Conservation (phyloP, 352 stramenopile species). For the Pythium volutum region DNA sequence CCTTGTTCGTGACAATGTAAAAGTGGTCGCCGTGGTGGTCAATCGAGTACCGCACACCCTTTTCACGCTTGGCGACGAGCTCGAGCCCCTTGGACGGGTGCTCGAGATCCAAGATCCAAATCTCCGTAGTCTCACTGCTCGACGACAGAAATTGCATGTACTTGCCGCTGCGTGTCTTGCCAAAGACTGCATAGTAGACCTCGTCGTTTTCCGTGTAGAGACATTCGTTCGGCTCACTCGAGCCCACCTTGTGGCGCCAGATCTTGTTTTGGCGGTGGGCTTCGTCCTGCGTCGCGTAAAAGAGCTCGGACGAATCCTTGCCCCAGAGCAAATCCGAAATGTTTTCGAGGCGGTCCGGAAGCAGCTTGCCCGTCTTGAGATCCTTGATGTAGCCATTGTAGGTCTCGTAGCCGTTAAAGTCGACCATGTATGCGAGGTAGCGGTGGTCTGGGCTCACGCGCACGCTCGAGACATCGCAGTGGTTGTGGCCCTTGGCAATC, state of each 20-base stretch:
- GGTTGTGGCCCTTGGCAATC: conserved; percentile 81
- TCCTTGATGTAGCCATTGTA: conserved; percentile 91
- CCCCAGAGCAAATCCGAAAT: conserved; percentile 92
- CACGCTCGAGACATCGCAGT: conserved; percentile 82
- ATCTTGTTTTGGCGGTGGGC: conserved; percentile 93
- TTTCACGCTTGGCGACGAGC: conserved; percentile 61
- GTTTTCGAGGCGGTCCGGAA: conserved; percentile 77
- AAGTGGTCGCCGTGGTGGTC: conserved; percentile 89
- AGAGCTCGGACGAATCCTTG: conserved; percentile 86
- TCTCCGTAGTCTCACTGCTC: conserved; percentile 92
- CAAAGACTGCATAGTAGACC: conserved; percentile 90
- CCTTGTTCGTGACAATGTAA: conserved; percentile 94
- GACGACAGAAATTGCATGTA: conserved; percentile 90
- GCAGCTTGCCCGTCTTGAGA: conserved; percentile 61
- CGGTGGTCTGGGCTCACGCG: conserved; percentile 86
- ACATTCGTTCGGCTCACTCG: conserved; percentile 73
- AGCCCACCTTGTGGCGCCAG: conserved; percentile 89
- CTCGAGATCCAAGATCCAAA: conserved; percentile 69
- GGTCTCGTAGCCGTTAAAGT: conserved; percentile 93
- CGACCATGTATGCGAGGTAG: conserved; percentile 93
- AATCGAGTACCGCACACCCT: conserved; percentile 79
- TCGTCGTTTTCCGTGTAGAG: conserved; percentile 95
- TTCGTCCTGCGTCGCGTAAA: conserved; percentile 93
- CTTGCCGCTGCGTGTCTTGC: conserved; percentile 90
- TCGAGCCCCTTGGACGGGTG: conserved; percentile 44